phyloP scores from a whole-genome alignment of 768 basidiomycete species.

The Chalciporus piperatus region DNA sequence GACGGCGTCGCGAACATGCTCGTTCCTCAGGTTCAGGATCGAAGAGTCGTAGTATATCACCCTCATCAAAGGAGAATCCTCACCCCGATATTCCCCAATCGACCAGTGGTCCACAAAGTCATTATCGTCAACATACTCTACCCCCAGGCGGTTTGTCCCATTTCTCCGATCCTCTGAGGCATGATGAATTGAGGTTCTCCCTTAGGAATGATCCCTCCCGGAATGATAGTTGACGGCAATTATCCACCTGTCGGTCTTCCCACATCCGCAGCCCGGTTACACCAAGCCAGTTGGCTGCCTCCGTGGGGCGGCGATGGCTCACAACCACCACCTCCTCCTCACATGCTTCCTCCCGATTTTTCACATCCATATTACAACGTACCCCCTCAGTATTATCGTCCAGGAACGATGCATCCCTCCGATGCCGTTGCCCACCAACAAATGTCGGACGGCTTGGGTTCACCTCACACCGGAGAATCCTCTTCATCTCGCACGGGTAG shows the following conservation, averaged over 20 bases:
- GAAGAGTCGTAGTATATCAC: constrained; percentile 51
- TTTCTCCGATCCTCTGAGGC: too few species aligned
- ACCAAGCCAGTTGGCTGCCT: constrained; percentile 43
- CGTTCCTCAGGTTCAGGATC: constrained; percentile 43
- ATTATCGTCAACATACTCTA: constrained; percentile 66
- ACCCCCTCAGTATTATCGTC: constrained; percentile 50
- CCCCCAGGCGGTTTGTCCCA: constrained; percentile 37
- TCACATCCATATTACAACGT: constrained; percentile 33
- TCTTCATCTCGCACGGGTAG: constrained; percentile 28
- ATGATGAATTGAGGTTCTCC: constrained; percentile 4
- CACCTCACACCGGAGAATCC: constrained; percentile 25
- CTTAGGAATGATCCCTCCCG: constrained; percentile 43
- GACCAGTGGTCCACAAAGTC: constrained; percentile 44
- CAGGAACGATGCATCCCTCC: constrained; percentile 21
- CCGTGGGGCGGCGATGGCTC: constrained; percentile 35
- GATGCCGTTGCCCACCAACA: constrained; percentile 19
- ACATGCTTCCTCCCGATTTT: constrained; percentile 35
- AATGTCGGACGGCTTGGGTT: constrained; percentile 21
- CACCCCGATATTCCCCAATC: constrained; percentile 32
- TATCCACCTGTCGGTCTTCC: constrained; percentile 47
- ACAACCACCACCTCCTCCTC: constrained; percentile 34
- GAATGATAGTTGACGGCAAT: constrained; percentile 41
- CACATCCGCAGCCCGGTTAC: constrained; percentile 50
- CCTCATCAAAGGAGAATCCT: constrained; percentile 41
- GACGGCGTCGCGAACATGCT: constrained; percentile 20